Evolutionary conservation across 23 red algal genomes (phyloP).

Genomic region (Gracilaria caudata): DNA sequence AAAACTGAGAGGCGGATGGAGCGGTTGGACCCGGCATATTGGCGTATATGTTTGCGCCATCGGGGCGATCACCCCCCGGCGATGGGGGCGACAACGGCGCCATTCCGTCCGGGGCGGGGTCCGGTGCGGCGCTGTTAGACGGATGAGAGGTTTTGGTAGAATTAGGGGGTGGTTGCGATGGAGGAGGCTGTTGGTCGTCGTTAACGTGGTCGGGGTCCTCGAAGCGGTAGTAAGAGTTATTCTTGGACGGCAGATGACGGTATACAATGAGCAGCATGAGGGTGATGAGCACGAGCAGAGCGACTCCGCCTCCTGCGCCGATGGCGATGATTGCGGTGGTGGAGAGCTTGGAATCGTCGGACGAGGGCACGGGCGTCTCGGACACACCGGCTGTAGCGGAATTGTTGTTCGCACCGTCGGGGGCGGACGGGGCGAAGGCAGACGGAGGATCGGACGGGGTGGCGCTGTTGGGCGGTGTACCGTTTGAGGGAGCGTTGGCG

Average conservation of each 20-base stretch:
- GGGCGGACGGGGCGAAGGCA: not conserved
- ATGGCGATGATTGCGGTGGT: conserved; percentile 60
- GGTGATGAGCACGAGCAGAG: conserved; percentile 30
- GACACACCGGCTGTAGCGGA: conserved; percentile 20
- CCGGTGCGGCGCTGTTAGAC: not conserved
- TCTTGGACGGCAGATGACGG: conserved; percentile 13
- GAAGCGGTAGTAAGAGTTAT: conserved; percentile 63
- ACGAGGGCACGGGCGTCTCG: not conserved
- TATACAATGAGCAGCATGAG: conserved; percentile 50
- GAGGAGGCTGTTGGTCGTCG: not conserved
- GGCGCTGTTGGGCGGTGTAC: not conserved
- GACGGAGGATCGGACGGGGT: not conserved
- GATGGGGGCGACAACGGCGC: conserved; percentile 24
- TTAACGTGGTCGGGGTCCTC: conserved; percentile 27
- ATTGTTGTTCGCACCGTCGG: conserved; percentile 1
- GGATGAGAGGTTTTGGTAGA: not conserved
- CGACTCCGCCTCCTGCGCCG: conserved; percentile 20
- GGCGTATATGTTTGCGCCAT: conserved; percentile 3
- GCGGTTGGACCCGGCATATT: conserved; percentile 30
- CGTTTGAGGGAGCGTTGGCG: not conserved
- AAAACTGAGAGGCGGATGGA: conserved; percentile 67
- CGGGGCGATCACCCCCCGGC: not conserved
- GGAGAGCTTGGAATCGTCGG: conserved; percentile 25
- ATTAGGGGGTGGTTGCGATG: not conserved
- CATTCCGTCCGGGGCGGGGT: not conserved